Evolutionary conservation across 2,329 filamentous ascomycete species (phyloP), one percentile per base, ranked within the genome.

Genomic region (Cordyceps farinosa): DNA sequence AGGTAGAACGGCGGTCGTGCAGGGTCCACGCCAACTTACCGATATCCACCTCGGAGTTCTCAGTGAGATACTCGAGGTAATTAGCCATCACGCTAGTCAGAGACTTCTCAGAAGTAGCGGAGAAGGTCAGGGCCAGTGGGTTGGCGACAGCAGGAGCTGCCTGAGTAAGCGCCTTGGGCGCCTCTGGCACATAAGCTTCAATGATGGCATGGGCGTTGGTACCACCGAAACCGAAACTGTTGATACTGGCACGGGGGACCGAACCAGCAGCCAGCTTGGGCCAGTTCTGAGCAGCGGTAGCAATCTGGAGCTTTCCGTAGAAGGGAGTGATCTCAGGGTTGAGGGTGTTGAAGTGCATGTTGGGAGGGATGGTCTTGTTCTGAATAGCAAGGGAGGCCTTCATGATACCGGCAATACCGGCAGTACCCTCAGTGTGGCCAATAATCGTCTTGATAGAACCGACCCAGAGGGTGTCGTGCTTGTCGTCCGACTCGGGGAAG

Each of bases 391-490:
- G 66, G 2, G 77, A 77, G 0, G 77, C 76, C 68, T 82, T 83
- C 65, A 83, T 79, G 30, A 82, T 69, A 11, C 76, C 78, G 0
- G 77, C 77, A 45, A 82, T 77, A 38, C 80, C 79, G 1, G 77
- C 78, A 0, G 79, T 78, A 2, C 75, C 79, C 66, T 82, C 81
- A 9, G 79, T 64, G 68, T 83, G 81, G 13, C 81, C 81, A 44
- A 81, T 77, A 62, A 80, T 80, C 1, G 78, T 77, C 60, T 81
- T 81, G 9, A 81, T 75, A 0, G 78, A 79, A 10, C 78, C 79
- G 6, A 79, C 74, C 59, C 72, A 78, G 4, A 72, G 63, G 5
- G 63, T 30, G 17, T 66, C 54, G 11, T 50, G 58, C 29, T 63
- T 22, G n/a, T 34, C 10, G 36, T 30, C 52, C n/a, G 50, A 45